A percentile compares a stretch with the other conserved stretches of the same genome.
Conservation (phyloP, 176 grass and related monocot species). For the Melocanna baccifera region DNA sequence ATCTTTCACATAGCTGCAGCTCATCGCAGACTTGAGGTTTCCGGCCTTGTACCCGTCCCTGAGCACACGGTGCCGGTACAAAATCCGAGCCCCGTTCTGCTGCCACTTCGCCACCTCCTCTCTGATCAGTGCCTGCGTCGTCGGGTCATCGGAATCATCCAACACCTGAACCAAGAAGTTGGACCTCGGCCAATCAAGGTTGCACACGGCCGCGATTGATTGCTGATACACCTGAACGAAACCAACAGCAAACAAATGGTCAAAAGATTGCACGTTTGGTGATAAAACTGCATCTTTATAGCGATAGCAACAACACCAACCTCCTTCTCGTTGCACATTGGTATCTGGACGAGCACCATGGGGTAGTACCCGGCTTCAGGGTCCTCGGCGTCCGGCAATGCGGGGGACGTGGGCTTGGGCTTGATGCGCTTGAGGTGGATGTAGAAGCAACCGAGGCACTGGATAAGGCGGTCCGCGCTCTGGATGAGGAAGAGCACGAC, state of each 20-base stretch:
- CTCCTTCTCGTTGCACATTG: slow-evolving; percentile 99
- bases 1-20: slow-evolving; percentile 88
- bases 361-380: slow-evolving; percentile 63
- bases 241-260: slow-evolving; percentile 26
- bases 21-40: slow-evolving; percentile 96
- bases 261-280: slow-evolving; percentile 15
- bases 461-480: slow-evolving; percentile 83
- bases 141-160: slow-evolving; percentile 87
- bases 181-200: slow-evolving; percentile 93
- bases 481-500: slow-evolving; percentile 95
- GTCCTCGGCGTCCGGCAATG: slow-evolving; percentile 55
- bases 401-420: slow-evolving; percentile 45
- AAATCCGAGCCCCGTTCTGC: slow-evolving; percentile 73
- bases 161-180: slow-evolving; percentile 94
- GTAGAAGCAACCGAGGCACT: slow-evolving; percentile 92
- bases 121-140: slow-evolving; percentile 70
- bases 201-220: slow-evolving; percentile 96
- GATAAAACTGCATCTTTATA: neutral
- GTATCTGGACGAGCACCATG: slow-evolving; percentile 96
- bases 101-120: slow-evolving; percentile 97
- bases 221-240: slow-evolving; percentile 86
- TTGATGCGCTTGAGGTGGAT: slow-evolving; percentile 83
- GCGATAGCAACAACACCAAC: slow-evolving; percentile 26
- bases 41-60: slow-evolving; percentile 97
- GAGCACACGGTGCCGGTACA: slow-evolving; percentile 85